Evolutionary conservation across 768 basidiomycete species (phyloP).

Genomic region (Mycena vulgaris): DNA sequence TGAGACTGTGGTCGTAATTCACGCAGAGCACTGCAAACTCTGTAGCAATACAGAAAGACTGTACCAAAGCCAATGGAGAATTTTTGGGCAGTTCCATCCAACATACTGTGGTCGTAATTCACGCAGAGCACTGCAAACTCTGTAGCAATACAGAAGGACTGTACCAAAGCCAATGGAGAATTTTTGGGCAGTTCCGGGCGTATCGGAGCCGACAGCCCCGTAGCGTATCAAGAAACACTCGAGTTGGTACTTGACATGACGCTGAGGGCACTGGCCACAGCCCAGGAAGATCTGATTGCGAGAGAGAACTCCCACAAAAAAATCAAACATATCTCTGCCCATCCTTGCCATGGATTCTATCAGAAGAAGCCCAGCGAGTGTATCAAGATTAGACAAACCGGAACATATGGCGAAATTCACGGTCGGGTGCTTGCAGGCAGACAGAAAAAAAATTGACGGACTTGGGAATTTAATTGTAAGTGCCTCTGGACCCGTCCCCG

Average conservation of each 20-base stretch:
- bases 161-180: slow-evolving; percentile 40
- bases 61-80: slow-evolving; percentile 28
- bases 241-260: slow-evolving; percentile 41
- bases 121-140: slow-evolving; percentile 39
- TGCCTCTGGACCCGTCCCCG: not conserved
- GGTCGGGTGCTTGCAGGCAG: slow-evolving; percentile 12
- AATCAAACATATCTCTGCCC: slow-evolving; percentile 14
- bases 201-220: slow-evolving; percentile 7
- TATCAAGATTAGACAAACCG: not conserved
- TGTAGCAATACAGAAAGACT: slow-evolving; percentile 36
- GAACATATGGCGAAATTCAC: slow-evolving; percentile 15
- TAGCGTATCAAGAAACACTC: slow-evolving; percentile 37
- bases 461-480: slow-evolving; percentile 12
- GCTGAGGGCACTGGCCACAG: slow-evolving; percentile 31
- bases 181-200: slow-evolving; percentile 12
- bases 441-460: slow-evolving; percentile 19
- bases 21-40: slow-evolving; percentile 39
- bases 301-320: not conserved
- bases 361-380: no score
- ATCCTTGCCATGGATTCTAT: not conserved
- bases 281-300: slow-evolving; percentile 35
- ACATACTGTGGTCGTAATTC: slow-evolving; percentile 32
- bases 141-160: slow-evolving; percentile 3
- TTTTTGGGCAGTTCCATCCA: slow-evolving; percentile 32
- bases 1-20: slow-evolving; percentile 37